These are phyloP conservation scores for Xylaria sp. DNA, from an alignment of 2,329 filamentous ascomycete genomes.

Conservation along the genomic window DNA sequence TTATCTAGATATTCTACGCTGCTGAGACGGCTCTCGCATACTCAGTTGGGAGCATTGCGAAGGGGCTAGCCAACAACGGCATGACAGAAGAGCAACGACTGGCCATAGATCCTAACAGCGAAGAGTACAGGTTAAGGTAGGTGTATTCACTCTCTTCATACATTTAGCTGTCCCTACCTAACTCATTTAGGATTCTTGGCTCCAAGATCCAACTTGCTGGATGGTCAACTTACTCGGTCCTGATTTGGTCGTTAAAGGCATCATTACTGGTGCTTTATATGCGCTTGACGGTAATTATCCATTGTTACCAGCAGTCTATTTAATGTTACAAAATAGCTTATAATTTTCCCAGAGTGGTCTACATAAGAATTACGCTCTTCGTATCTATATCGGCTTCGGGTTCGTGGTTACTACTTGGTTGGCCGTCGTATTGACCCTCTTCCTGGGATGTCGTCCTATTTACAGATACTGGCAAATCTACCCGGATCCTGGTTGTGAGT, in stretches of 20 bases:
- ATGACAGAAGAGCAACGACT: conserved; percentile 54
- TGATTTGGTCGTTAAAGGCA: conserved; percentile 56
- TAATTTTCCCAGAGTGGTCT: conserved; percentile 38
- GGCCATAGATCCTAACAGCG: conserved; percentile 43
- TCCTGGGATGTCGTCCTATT: conserved; percentile 51
- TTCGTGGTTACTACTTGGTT: conserved; percentile 49
- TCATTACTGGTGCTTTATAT: conserved; percentile 58
- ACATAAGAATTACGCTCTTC: conserved; percentile 42
- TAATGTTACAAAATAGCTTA: neutral
- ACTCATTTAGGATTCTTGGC: conserved; percentile 44
- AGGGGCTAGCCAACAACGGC: conserved; percentile 55
- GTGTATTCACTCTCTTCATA: neutral
- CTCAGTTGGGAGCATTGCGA: conserved; percentile 48
- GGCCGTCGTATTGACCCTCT: conserved; percentile 48
- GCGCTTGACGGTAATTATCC: conserved; percentile 44
- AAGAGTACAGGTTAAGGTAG: conserved; percentile 44
- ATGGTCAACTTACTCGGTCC: conserved; percentile 55
- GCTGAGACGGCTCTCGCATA: conserved; percentile 52
- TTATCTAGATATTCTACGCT: conserved; percentile 54
- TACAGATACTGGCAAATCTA: conserved; percentile 57
- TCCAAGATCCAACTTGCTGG: conserved; percentile 56
- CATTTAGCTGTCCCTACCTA: neutral
- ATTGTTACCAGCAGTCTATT: neutral
- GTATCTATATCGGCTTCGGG: conserved; percentile 50
- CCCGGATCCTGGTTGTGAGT: conserved; percentile 54